Evolutionary conservation across 257 asterid genomes (phyloP).

Genomic region (Linaria vulgaris): DNA sequence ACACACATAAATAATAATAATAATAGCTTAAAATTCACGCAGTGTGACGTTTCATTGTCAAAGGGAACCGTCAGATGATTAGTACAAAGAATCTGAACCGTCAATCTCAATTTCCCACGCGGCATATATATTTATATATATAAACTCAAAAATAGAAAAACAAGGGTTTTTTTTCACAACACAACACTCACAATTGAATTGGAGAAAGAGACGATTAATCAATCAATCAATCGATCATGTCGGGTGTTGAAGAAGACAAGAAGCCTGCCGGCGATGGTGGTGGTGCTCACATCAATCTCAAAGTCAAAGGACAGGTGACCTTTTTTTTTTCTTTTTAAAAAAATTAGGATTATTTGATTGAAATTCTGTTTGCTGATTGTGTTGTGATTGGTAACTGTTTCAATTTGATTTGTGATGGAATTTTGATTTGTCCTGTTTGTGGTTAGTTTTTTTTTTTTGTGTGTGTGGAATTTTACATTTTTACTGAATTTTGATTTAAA

Average conservation of each 20-base stretch:
- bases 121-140: not conserved
- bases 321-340: not conserved
- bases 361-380: not conserved
- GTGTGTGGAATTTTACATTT: too few species aligned
- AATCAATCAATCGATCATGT: slow-evolving; percentile 19
- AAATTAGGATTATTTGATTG: not conserved
- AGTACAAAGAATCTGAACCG: slow-evolving; percentile 19
- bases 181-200: not conserved
- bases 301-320: slow-evolving; percentile 45
- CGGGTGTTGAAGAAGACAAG: slow-evolving; percentile 44
- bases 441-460: not conserved
- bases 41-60: not conserved
- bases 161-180: not conserved
- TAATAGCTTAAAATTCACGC: slow-evolving; percentile 23
- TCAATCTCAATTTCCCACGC: not conserved
- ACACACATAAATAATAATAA: too few species aligned
- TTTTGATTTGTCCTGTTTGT: not conserved
- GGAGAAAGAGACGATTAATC: too few species aligned
- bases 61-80: slow-evolving; percentile 14
- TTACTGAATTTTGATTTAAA: too few species aligned
- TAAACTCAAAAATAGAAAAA: not conserved
- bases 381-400: not conserved
- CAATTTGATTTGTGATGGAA: not conserved
- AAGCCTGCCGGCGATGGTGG: slow-evolving; percentile 36
- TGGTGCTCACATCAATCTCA: slow-evolving; percentile 39